Percentiles rank a stretch among this genome's conserved stretches.
Evolutionary conservation across 2,329 filamentous ascomycete species (phyloP).

Genomic region (Dothideomycetes sp.): DNA sequence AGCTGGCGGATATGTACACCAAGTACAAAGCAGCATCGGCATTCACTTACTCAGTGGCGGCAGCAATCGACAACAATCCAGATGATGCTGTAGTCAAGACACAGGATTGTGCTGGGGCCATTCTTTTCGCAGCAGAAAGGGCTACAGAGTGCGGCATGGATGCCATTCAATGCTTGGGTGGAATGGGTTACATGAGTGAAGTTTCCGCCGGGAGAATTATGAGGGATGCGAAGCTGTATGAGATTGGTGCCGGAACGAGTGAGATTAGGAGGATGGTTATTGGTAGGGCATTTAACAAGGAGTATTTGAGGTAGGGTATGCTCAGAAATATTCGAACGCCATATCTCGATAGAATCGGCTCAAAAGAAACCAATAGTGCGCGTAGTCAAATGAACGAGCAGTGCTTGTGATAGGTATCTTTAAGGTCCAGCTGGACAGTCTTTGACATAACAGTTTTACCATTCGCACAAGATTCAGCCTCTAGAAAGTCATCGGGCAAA

Average conservation of each 20-base stretch:
- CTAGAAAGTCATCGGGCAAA: too few species aligned
- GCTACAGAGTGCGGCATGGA: conserved; percentile 82
- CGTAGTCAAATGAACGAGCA: too few species aligned
- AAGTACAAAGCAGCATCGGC: conserved; percentile 75
- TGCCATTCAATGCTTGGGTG: conserved; percentile 84
- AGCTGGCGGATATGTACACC: conserved; percentile 95
- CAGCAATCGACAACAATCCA: conserved; percentile 59
- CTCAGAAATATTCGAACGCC: too few species aligned
- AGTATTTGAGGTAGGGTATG: conserved; percentile 41
- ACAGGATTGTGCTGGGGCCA: conserved; percentile 89
- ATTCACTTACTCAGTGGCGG: conserved; percentile 80
- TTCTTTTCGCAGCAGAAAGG: conserved; percentile 83
- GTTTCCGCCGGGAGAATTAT: conserved; percentile 81
- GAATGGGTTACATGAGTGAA: conserved; percentile 68
- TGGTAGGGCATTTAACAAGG: conserved; percentile 81
- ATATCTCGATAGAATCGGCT: too few species aligned
- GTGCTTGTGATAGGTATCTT: too few species aligned
- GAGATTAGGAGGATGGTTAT: conserved; percentile 94
- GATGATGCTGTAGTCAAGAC: conserved; percentile 52
- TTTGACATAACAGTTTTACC: too few species aligned
- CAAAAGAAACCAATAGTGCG: too few species aligned
- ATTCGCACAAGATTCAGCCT: too few species aligned
- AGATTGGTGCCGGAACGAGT: conserved; percentile 93
- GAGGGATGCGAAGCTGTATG: conserved; percentile 73
- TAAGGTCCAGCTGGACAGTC: too few species aligned